A percentile compares a stretch with the other conserved stretches of the same genome.
Conservation (phyloP, 163 green algal genomes). For the Volvox carteri region DNA sequence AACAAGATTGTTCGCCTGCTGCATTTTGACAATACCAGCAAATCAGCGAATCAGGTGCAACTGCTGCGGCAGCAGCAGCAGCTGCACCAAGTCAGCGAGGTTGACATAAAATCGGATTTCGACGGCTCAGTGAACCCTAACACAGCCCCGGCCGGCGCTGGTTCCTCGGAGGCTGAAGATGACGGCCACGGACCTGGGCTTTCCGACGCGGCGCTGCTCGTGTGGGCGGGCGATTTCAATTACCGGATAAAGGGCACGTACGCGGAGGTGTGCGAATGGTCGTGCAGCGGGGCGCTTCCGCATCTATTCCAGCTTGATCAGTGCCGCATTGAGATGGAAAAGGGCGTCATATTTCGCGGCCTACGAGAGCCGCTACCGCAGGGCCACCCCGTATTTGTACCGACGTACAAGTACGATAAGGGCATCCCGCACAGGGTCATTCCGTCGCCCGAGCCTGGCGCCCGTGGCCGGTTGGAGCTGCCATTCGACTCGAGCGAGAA, state of each 20-base stretch:
- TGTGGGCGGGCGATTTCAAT: slow-evolving; percentile 87
- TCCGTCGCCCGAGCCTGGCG: background rate
- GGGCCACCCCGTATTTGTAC: slow-evolving; percentile 87
- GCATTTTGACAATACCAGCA: slow-evolving; percentile 76
- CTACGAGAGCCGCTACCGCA: slow-evolving; percentile 74
- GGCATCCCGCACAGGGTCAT: background rate
- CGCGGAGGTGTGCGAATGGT: slow-evolving; percentile 19
- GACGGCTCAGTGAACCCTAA: background rate
- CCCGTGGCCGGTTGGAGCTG: slow-evolving; percentile 11
- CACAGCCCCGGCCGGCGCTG: background rate
- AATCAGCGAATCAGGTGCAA: slow-evolving; percentile 36
- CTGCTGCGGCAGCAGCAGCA: slow-evolving; percentile 27
- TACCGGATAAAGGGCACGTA: slow-evolving; percentile 81
- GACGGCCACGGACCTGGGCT: slow-evolving; percentile 66
- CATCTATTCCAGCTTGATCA: slow-evolving; percentile 75
- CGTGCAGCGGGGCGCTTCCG: background rate
- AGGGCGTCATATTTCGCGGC: slow-evolving; percentile 84
- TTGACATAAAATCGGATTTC: background rate
- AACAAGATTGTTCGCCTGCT: slow-evolving; percentile 79
- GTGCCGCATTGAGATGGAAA: slow-evolving; percentile 81
- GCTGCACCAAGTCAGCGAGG: slow-evolving; percentile 33
- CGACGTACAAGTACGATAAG: slow-evolving; percentile 99
- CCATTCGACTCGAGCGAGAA: slow-evolving; percentile 88
- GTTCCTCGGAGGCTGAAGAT: background rate
- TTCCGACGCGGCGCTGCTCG: slow-evolving; percentile 73